A percentile compares a stretch with the other conserved stretches of the same genome.
These are phyloP conservation scores for Martensiomyces pterosporus DNA, from an alignment of 192 early-diverging fungal genomes.

Conservation along the genomic window DNA sequence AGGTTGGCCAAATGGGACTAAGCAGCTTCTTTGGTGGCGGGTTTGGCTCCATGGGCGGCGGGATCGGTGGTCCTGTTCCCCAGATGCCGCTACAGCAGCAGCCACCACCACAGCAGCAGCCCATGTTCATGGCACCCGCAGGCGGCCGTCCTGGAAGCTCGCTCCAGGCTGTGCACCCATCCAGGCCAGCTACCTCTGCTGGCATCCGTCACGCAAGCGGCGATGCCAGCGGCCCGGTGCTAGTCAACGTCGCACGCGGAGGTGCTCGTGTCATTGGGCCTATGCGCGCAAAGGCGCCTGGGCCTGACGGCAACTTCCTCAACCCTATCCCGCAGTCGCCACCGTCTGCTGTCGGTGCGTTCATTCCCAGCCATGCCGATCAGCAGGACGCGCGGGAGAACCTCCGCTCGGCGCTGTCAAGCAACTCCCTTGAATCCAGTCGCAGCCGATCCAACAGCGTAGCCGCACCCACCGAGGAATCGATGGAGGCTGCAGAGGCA, in stretches of 20 bases:
- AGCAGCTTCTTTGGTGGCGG: constrained; percentile 39
- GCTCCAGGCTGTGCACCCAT: constrained; percentile 14
- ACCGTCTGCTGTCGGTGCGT: constrained; percentile 31
- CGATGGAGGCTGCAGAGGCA: constrained; percentile 48
- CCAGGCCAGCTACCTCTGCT: constrained; percentile 34
- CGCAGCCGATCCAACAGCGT: constrained; percentile 45
- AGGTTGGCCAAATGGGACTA: constrained; percentile 25
- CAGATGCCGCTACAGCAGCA: no score
- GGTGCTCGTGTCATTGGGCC: constrained; percentile 49
- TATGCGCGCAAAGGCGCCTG: constrained; percentile 30
- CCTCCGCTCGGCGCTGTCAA: constrained; percentile 40
- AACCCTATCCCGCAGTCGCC: constrained; percentile 51
- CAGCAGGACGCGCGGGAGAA: constrained; percentile 11
- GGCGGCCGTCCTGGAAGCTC: constrained; percentile 42
- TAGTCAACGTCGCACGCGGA: constrained; percentile 46
- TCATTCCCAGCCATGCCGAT: constrained; percentile 7
- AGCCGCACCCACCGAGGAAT: constrained; percentile 30
- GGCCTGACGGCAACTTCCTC: constrained; percentile 14
- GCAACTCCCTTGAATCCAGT: constrained; percentile 26
- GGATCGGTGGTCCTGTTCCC: constrained; percentile 4
- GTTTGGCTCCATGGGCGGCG: constrained; percentile 41
- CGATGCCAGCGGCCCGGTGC: constrained; percentile 24
- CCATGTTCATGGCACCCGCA: no score
- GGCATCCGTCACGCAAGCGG: constrained; percentile 20
- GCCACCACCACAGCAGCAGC: no score